Evolutionary conservation across 2,329 filamentous ascomycete genomes (phyloP).

Genomic region (Verticillium longisporum): DNA sequence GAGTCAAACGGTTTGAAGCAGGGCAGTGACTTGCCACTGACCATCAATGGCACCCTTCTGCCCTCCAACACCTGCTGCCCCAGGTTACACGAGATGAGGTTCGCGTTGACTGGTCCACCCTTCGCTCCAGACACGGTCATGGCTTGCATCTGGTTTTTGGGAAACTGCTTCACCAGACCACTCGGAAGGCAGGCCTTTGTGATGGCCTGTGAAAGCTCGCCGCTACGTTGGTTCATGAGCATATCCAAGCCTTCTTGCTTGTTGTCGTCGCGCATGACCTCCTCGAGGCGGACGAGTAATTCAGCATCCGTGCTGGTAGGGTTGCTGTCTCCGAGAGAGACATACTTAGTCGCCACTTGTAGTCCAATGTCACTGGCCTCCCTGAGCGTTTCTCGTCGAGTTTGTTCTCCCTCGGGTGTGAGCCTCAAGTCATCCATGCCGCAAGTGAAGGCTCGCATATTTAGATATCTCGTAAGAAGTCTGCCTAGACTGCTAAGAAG

Average conservation of each 20-base stretch:
- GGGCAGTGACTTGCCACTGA: conserved; percentile 91
- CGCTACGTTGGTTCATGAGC: conserved; percentile 68
- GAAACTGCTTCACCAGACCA: conserved; percentile 85
- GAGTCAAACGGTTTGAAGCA: conserved; percentile 93
- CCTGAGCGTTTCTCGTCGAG: conserved; percentile 61
- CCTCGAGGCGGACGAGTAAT: conserved; percentile 73
- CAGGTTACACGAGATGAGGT: conserved; percentile 94
- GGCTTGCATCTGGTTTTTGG: conserved; percentile 96
- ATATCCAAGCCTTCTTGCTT: conserved; percentile 90
- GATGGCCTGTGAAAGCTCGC: conserved; percentile 67
- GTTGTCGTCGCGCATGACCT: conserved; percentile 81
- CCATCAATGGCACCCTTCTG: conserved; percentile 90
- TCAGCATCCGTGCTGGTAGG: conserved; percentile 61
- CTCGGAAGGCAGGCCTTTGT: conserved; percentile 73
- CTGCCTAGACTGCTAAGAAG: conserved; percentile 84
- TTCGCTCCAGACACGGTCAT: conserved; percentile 98
- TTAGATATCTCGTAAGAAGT: conserved; percentile 79
- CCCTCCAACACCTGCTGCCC: conserved; percentile 96
- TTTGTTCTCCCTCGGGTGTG: conserved; percentile 69
- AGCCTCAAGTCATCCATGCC: conserved; percentile 94
- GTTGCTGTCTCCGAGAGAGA: conserved; percentile 65
- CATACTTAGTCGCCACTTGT: conserved; percentile 78
- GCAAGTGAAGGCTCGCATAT: conserved; percentile 93
- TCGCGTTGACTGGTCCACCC: conserved; percentile 87
- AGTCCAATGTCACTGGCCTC: conserved; percentile 65